phyloP scores from a whole-genome alignment of 2,329 filamentous ascomycete genomes.

The Nemania diffusa region DNA sequence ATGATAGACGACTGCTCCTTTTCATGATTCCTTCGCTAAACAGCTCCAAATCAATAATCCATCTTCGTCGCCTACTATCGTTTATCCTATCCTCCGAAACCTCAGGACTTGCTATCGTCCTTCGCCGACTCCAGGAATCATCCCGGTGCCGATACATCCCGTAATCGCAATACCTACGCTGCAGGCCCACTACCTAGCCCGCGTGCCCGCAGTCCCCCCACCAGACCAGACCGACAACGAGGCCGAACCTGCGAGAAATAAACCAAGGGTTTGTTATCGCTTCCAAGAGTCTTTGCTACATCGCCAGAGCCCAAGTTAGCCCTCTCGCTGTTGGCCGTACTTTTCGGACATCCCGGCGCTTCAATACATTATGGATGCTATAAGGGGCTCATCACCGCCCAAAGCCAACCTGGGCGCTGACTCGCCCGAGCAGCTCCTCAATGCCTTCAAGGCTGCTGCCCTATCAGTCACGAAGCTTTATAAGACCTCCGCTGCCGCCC shows the following conservation, averaged over 20 bases:
- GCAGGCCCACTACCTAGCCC: conserved; percentile 30
- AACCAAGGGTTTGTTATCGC: conserved; percentile 25
- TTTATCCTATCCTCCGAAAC: neutral
- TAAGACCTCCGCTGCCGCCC: conserved; percentile 84
- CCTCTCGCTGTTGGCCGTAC: neutral
- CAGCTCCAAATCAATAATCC: neutral
- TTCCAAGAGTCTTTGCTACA: neutral
- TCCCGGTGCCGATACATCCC: conserved; percentile 19
- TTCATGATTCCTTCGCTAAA: neutral
- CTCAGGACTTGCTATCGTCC: neutral
- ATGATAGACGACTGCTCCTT: conserved; percentile 13
- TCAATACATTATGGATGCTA: conserved; percentile 42
- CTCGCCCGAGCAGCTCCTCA: conserved; percentile 75
- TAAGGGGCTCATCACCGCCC: conserved; percentile 47
- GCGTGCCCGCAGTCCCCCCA: conserved; percentile 34
- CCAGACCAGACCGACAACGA: conserved; percentile 38
- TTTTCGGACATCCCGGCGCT: conserved; percentile 12
- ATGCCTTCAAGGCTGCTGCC: conserved; percentile 91
- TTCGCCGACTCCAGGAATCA: conserved; percentile 24
- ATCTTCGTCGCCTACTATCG: neutral
- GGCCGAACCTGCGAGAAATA: conserved; percentile 41
- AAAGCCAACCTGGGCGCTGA: conserved; percentile 53
- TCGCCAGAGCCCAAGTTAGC: conserved; percentile 11
- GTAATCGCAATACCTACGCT: conserved; percentile 15
- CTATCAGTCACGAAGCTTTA: conserved; percentile 96